These are phyloP conservation scores for Phytophthora pseudosyringae DNA, from an alignment of 352 stramenopile species.

Conservation along the genomic window DNA sequence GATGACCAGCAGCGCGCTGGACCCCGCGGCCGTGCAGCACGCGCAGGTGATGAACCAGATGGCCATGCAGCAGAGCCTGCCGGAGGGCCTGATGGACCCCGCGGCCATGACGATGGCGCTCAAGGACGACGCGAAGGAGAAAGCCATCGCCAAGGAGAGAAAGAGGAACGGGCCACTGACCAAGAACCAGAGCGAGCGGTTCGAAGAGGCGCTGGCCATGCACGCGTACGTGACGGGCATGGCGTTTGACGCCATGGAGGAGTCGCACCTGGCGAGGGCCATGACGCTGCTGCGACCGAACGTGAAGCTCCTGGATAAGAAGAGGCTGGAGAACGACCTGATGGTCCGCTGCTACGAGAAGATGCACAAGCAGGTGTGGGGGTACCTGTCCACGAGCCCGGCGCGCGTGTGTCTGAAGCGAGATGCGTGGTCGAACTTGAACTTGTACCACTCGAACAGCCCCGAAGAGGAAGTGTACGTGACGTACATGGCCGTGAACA, in stretches of 20 bases:
- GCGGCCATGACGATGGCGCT: slow-evolving; percentile 51
- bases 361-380: slow-evolving; percentile 87
- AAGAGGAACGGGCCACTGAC: slow-evolving; percentile 57
- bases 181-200: slow-evolving; percentile 69
- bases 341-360: slow-evolving; percentile 82
- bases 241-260: slow-evolving; percentile 77
- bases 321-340: slow-evolving; percentile 68
- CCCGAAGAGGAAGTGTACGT: slow-evolving; percentile 73
- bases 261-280: slow-evolving; percentile 71
- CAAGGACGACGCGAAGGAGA: slow-evolving; percentile 51
- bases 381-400: slow-evolving; percentile 63
- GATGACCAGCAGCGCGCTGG: slow-evolving; percentile 39
- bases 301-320: slow-evolving; percentile 75
- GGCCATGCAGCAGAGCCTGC: slow-evolving; percentile 75
- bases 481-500: slow-evolving; percentile 84
- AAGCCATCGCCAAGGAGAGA: slow-evolving; percentile 50
- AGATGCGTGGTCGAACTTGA: slow-evolving; percentile 82
- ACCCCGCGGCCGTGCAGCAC: slow-evolving; percentile 65
- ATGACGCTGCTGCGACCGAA: slow-evolving; percentile 62
- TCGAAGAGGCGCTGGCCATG: slow-evolving; percentile 85
- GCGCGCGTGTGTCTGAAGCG: slow-evolving; percentile 77
- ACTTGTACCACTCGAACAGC: slow-evolving; percentile 79
- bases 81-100: slow-evolving; percentile 72
- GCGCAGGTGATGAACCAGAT: slow-evolving; percentile 78
- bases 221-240: slow-evolving; percentile 84